Evolutionary conservation across 768 basidiomycete species (phyloP), one percentile per base, ranked within the genome.

Genomic region (Epithele typhae): DNA sequence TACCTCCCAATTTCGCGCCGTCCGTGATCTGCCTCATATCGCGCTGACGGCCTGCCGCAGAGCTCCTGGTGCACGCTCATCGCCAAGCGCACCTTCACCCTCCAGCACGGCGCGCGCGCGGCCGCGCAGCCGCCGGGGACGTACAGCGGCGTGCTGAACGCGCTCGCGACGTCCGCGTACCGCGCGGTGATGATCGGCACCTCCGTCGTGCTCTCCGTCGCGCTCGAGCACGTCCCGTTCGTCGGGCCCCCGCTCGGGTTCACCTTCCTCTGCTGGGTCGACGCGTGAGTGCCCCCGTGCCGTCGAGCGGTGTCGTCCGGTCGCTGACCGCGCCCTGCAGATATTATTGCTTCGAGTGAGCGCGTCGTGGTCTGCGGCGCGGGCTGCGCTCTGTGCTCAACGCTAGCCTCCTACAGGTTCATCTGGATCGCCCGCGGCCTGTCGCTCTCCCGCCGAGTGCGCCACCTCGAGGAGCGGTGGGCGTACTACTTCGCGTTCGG

Each of bases 321-420:
- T 4, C 25, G n/a, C 42, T 50, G 18, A 48, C n/a, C 22, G 22
- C 21, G 40, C 51, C 46, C 34, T 12, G 22, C 46, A 91, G 89
- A 38, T 93, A 91, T 64, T 93, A 93, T 65, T 91, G 84, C 65
- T 93, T 92, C 58, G 91, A 93, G 89, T 92, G 60, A 67, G 75
- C 56, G 21, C 9, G 72, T 37, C 25, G 37, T 22, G 25, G 15
- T 48, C 19, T 21, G 24, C 3, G 25, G 6, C 6, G 10, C 27
- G 8, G n/a, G 14, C 6, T 30, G 22, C 45, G 39, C 45, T 43
- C 40, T 34, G 30, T 42, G 24, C 7, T 39, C 39, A 19, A 7
- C 34, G 14, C 5, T 9, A 21, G 24, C 19, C 17, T 12, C 3
- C 39, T 12, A 35, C 46, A 89, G 88, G 59, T 90, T 86, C 59